Evolutionary conservation across 1,284 basidiomycete genomes (phyloP).

Genomic region (Phlebopus sp.): DNA sequence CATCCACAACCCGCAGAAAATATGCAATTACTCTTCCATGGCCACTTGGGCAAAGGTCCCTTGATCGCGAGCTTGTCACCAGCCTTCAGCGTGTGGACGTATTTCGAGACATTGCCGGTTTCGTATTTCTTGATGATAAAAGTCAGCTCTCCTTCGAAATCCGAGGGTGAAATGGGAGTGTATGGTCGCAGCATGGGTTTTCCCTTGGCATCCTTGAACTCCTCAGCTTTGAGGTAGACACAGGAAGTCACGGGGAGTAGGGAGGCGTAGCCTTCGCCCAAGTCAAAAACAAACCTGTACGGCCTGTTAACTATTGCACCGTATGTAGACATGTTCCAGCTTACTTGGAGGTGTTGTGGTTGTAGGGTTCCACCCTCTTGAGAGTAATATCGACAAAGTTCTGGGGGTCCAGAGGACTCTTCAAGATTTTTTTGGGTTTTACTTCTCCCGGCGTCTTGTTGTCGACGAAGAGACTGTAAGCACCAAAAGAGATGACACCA

Average conservation of each 20-base stretch:
- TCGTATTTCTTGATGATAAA: conserved; percentile 90
- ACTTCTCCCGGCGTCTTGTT: conserved; percentile 30
- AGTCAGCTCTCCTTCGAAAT: conserved; percentile 71
- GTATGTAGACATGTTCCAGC: conserved; percentile 12
- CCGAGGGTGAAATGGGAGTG: conserved; percentile 77
- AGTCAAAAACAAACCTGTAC: conserved; percentile 76
- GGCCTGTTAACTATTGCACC: conserved; percentile 6
- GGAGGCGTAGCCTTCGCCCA: conserved; percentile 80
- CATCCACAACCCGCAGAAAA: background rate
- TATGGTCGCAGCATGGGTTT: conserved; percentile 89
- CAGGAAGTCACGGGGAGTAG: conserved; percentile 76
- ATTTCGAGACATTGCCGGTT: conserved; percentile 75
- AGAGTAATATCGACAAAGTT: conserved; percentile 81
- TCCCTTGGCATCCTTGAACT: conserved; percentile 74
- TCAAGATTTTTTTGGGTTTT: conserved; percentile 42
- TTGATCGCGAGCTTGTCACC: conserved; percentile 88
- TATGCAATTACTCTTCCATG: conserved; percentile 61
- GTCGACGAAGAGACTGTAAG: conserved; percentile 47
- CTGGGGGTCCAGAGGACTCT: conserved; percentile 70
- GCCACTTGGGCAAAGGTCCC: conserved; percentile 84
- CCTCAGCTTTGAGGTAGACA: conserved; percentile 60
- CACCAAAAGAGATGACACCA: conserved; percentile 48
- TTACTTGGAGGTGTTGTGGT: conserved; percentile 83
- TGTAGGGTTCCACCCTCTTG: conserved; percentile 85
- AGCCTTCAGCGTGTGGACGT: conserved; percentile 67